phyloP scores from a whole-genome alignment of 2,329 filamentous ascomycete genomes.

The Scortechinia acanthostroma region DNA sequence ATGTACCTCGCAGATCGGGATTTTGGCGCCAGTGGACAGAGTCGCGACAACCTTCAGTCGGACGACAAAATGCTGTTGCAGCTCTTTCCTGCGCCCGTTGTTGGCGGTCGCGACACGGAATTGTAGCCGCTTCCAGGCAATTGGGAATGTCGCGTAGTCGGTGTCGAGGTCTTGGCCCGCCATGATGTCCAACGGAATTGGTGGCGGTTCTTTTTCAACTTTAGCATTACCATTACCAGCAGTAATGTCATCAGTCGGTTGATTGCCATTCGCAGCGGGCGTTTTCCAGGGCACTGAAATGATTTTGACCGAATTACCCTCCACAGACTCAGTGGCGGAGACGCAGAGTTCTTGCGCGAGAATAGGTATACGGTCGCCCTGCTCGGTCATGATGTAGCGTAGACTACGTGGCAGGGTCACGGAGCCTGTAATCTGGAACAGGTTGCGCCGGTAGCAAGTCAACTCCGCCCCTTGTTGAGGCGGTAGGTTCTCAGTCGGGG shows the following conservation, averaged over 20 bases:
- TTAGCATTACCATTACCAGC: conserved; percentile 6
- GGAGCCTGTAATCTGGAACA: conserved; percentile 66
- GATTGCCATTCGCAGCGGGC: conserved; percentile 22
- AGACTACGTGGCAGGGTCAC: conserved; percentile 52
- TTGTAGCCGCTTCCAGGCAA: conserved; percentile 67
- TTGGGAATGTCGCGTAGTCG: conserved; percentile 59
- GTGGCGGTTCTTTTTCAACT: conserved; percentile 11
- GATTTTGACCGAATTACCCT: conserved; percentile 65
- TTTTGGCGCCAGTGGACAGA: conserved; percentile 35
- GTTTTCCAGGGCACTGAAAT: conserved; percentile 71
- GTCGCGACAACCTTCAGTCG: conserved; percentile 42
- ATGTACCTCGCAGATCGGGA: conserved; percentile 53
- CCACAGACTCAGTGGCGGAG: conserved; percentile 64
- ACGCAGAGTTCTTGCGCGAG: conserved; percentile 59
- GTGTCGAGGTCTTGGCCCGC: conserved; percentile 48
- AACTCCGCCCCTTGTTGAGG: conserved; percentile 32
- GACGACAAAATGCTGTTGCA: conserved; percentile 68
- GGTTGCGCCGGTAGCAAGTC: conserved; percentile 66
- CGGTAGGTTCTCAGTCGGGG: conserved; percentile 26
- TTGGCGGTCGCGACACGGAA: conserved; percentile 70
- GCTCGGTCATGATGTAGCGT: conserved; percentile 44
- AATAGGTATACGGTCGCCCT: conserved; percentile 58
- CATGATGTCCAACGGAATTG: conserved; percentile 16
- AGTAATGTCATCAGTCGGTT: neutral
- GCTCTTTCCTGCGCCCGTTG: conserved; percentile 64